Percentiles rank a stretch among this genome's conserved stretches.
phyloP scores from a whole-genome alignment of 164 flowering plant species.

The Kingdonia uniflora region DNA sequence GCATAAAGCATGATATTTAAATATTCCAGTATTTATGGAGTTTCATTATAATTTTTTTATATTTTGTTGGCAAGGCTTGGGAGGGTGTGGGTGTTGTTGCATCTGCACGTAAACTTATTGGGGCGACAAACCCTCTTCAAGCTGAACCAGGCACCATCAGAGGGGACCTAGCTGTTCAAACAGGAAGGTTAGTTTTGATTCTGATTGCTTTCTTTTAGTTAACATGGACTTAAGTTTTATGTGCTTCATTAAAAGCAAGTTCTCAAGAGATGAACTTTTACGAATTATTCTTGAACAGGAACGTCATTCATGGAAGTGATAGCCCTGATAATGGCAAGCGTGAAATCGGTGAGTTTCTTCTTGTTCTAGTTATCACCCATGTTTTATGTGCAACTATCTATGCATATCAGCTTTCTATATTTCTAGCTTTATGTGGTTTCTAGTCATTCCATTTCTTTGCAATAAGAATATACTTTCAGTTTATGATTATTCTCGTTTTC shows the following conservation, averaged over 20 bases:
- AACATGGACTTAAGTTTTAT: not conserved
- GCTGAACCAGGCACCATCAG: conserved; percentile 97
- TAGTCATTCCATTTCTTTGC: no score
- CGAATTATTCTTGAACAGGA: conserved; percentile 36
- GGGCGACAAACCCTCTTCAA: conserved; percentile 88
- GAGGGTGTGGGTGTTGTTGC: conserved; percentile 97
- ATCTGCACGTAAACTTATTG: conserved; percentile 90
- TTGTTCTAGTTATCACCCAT: no score
- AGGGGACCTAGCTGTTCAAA: conserved; percentile 96
- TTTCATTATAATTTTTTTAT: not conserved
- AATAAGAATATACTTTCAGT: no score
- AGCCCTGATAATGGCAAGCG: conserved; percentile 94
- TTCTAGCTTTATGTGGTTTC: no score
- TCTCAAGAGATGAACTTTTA: no score
- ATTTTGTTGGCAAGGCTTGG: conserved; percentile 61
- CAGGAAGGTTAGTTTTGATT: conserved; percentile 63
- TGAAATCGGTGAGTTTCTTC: conserved; percentile 57
- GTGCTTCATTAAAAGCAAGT: no score
- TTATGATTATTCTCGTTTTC: no score
- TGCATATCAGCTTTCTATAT: no score
- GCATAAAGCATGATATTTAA: no score
- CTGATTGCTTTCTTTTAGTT: not conserved
- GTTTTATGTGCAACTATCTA: no score
- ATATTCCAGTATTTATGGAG: no score
- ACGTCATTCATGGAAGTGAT: conserved; percentile 96